These are phyloP conservation scores for Diplocarpon rosae DNA, from an alignment of 2,329 filamentous ascomycete genomes.

Conservation along the genomic window DNA sequence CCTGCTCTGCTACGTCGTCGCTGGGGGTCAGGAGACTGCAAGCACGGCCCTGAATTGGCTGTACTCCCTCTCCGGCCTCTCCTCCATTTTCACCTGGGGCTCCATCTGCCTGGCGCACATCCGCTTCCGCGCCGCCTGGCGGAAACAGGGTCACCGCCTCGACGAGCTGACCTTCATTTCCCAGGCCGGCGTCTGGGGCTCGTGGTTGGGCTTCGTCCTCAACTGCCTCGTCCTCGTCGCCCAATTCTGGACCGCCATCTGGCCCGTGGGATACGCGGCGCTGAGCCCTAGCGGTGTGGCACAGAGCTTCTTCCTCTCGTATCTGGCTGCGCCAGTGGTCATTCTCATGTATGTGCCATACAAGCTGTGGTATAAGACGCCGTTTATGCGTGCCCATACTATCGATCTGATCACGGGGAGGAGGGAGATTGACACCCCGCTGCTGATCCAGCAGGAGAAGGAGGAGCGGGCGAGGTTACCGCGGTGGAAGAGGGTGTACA, in stretches of 20 bases:
- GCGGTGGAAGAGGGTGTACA: constrained; percentile 21
- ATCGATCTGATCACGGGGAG: constrained; percentile 21
- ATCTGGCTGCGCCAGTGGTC: constrained; percentile 44
- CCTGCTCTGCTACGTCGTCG: constrained; percentile 40
- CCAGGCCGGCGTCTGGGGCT: constrained; percentile 48
- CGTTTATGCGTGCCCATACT: constrained; percentile 9
- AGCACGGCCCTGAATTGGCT: constrained; percentile 51
- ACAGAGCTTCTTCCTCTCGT: constrained; percentile 45
- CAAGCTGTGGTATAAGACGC: constrained; percentile 44
- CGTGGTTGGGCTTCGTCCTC: constrained; percentile 48
- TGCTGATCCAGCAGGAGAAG: constrained; percentile 19
- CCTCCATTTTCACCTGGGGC: constrained; percentile 50
- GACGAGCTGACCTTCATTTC: constrained; percentile 57
- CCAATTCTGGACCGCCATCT: constrained; percentile 31
- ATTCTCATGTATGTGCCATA: constrained; percentile 49
- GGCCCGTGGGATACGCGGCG: constrained; percentile 37
- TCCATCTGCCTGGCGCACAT: constrained; percentile 57
- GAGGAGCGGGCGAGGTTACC: constrained; percentile 14
- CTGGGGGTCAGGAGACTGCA: constrained; percentile 35
- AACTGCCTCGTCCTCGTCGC: constrained; percentile 36
- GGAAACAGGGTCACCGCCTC: constrained; percentile 42
- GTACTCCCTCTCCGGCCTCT: constrained; percentile 50
- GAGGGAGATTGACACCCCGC: constrained; percentile 16
- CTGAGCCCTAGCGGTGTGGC: constrained; percentile 26
- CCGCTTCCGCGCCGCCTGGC: constrained; percentile 54